phyloP scores from a whole-genome alignment of 495 filamentous ascomycete species.

The Letharia columbiana region DNA sequence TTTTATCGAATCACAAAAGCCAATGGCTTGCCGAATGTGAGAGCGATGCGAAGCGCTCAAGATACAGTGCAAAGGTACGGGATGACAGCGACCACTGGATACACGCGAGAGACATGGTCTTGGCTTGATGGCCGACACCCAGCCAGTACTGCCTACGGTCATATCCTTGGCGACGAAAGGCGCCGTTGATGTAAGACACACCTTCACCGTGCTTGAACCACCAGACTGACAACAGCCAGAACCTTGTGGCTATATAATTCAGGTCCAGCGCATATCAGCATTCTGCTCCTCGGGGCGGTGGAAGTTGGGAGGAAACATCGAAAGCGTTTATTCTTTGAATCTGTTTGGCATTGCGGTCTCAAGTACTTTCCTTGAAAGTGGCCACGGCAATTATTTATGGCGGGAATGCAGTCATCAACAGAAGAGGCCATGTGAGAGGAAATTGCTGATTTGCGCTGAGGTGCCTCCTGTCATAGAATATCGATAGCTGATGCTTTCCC shows the following conservation, averaged over 20 bases:
- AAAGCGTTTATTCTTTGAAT: neutral
- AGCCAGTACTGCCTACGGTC: constrained; percentile 11
- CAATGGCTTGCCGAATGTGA: constrained; percentile 27
- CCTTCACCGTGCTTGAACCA: neutral
- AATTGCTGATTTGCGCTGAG: neutral
- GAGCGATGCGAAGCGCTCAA: constrained; percentile 18
- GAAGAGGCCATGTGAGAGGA: neutral
- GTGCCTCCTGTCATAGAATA: neutral
- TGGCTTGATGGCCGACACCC: constrained; percentile 15
- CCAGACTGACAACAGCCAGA: neutral
- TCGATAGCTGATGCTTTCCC: neutral
- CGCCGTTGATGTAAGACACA: neutral
- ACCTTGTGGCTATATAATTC: neutral
- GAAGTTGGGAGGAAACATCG: neutral
- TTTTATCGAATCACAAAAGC: constrained; percentile 47
- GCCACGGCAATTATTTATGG: neutral
- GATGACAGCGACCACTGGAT: constrained; percentile 19
- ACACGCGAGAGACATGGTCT: neutral
- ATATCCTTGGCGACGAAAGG: constrained; percentile 6
- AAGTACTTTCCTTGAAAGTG: neutral
- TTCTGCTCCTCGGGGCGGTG: neutral
- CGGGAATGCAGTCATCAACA: neutral
- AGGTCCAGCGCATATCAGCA: neutral
- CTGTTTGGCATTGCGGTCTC: neutral
- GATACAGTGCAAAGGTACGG: constrained; percentile 18